Base-by-base conservation (phyloP, 306 rosid species). In the Calophaca sinica region DNA sequence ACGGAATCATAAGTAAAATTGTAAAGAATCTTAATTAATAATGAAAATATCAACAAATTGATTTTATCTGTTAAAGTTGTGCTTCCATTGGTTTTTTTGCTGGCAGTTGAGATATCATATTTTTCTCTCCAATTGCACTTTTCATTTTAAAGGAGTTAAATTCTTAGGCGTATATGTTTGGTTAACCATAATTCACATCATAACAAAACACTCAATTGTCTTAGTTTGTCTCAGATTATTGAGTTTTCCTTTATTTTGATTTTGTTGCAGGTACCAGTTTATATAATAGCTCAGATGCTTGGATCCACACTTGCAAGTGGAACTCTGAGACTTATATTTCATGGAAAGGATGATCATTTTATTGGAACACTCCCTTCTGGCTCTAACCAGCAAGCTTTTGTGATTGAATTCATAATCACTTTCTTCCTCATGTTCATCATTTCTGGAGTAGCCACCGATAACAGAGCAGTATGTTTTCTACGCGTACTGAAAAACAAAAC, bases 261-360 rank as follows among this genome's bases (percentile, higher is more conserved):
- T 33, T 10, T 73, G 13, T 65, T 59, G 31, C 39, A 91, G 98
- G 96, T 91, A 7, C 93, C 93, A 10, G 54, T 85, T 8, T 94
- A 90, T 78, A 28, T 94, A 49, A 9, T 46, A 20, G 82, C 87
- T 58, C 98, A 91, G 62, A 58, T 94, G 1, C 32, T 94, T 39
- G 97, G 96, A 71, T 85, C 98, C 41, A 87, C 84, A n/a, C 83
- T 94, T 2, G 97, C 96, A 14, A 76, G 86, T 83, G 98, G 96
- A 6, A 81, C 92, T 8, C 87, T 94, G 0, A 85, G 87, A 45
- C 88, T 94, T 3, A 1, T 94, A 8, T 94, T 94, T 10, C 73
- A 5, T 2, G 91, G 91, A 4, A 42, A 10, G 6, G 59, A 86
- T 10, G 50, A 77, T 73, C 87, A 73, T 0, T 94, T 94, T 55